These are phyloP conservation scores for Russula olivacea DNA, from an alignment of 768 basidiomycete species.

Conservation along the genomic window DNA sequence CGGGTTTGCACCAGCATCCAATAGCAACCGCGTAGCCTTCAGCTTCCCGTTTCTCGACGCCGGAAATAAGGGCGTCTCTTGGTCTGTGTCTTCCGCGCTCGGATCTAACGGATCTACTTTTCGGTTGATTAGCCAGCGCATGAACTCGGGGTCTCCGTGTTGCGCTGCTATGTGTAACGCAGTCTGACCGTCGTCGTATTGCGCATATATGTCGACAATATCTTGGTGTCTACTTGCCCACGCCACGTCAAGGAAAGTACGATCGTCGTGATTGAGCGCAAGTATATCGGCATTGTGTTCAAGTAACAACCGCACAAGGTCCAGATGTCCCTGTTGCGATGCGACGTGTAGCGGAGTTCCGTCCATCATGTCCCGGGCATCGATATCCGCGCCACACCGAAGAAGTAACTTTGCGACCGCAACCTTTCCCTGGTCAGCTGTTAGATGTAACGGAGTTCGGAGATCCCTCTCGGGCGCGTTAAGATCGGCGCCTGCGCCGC, in stretches of 20 bases:
- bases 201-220: not conserved
- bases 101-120: too few species aligned
- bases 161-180: not conserved
- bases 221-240: not conserved
- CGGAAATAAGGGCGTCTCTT: not conserved
- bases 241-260: not conserved
- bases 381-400: not conserved
- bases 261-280: not conserved
- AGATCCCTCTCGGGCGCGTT: too few species aligned
- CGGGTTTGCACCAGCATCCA: not conserved
- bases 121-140: not conserved
- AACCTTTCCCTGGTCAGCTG: not conserved
- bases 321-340: not conserved
- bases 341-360: not conserved
- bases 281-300: not conserved
- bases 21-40: not conserved
- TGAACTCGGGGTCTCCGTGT: not conserved
- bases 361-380: not conserved
- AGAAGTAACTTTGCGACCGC: not conserved
- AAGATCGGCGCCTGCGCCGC: too few species aligned
- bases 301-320: not conserved
- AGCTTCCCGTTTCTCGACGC: not conserved
- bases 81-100: not conserved
- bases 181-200: not conserved
- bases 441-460: not conserved